These are phyloP conservation scores for Cyamopsis tetragonoloba DNA, from an alignment of 306 rosid genomes.

Conservation along the genomic window DNA sequence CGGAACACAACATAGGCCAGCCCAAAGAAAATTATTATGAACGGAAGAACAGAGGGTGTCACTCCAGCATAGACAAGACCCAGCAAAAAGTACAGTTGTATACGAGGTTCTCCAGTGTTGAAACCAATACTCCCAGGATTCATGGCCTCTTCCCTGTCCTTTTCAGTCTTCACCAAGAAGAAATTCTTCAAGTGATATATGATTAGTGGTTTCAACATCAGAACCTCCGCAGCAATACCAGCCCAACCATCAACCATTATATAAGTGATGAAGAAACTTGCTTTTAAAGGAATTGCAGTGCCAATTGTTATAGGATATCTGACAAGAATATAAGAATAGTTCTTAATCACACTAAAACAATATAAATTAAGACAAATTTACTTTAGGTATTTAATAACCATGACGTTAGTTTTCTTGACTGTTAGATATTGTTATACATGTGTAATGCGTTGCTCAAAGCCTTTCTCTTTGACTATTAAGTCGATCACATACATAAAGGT, in stretches of 20 bases:
- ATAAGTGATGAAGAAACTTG: conserved; percentile 93
- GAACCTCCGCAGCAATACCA: conserved; percentile 93
- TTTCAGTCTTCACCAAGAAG: conserved; percentile 95
- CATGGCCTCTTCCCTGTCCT: conserved; percentile 98
- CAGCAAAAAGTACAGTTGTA: conserved; percentile 79
- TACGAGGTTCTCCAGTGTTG: conserved; percentile 95
- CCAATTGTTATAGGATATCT: conserved; percentile 89
- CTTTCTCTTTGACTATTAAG: no score
- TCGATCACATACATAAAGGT: neutral
- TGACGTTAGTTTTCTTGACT: no score
- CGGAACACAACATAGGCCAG: conserved; percentile 90
- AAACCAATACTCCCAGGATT: conserved; percentile 95
- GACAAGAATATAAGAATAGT: conserved; percentile 27
- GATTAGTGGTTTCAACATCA: conserved; percentile 88
- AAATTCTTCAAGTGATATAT: conserved; percentile 87
- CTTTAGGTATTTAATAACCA: no score
- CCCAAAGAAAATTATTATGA: conserved; percentile 86
- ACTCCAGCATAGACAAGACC: conserved; percentile 87
- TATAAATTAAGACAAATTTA: neutral
- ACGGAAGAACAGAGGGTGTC: conserved; percentile 83
- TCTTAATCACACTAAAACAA: neutral
- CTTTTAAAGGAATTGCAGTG: conserved; percentile 83
- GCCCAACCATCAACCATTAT: conserved; percentile 99
- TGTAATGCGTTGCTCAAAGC: no score
- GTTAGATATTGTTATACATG: no score